Conservation (phyloP, 306 rosid genomes). For the Argentina anserina region DNA sequence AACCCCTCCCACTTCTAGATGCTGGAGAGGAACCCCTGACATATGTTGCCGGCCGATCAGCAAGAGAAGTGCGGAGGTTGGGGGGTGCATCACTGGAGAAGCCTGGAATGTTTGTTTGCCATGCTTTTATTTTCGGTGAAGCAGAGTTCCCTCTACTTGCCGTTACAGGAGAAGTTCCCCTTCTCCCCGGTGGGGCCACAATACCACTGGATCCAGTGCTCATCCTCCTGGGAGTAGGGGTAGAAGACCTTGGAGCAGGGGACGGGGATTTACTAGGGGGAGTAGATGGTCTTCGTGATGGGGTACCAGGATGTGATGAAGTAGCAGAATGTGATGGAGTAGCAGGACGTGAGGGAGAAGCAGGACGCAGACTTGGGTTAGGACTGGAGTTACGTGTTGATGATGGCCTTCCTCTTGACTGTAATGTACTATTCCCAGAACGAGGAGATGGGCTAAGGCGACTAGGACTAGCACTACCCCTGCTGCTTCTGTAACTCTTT, state of each 20-base stretch:
- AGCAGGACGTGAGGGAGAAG: constrained; percentile 61
- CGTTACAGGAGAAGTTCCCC: constrained; percentile 73
- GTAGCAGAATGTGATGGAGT: constrained; percentile 51
- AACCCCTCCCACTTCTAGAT: constrained; percentile 57
- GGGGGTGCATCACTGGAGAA: constrained; percentile 84
- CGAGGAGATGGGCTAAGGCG: constrained; percentile 80
- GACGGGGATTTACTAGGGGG: constrained; percentile 70
- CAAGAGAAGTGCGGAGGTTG: constrained; percentile 78
- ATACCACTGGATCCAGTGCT: constrained; percentile 58
- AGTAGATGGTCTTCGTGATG: constrained; percentile 62
- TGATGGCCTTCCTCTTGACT: constrained; percentile 63
- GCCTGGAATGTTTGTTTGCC: constrained; percentile 86
- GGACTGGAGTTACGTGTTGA: constrained; percentile 69
- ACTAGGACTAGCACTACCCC: constrained; percentile 89
- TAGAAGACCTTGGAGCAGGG: constrained; percentile 58
- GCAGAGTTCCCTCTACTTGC: constrained; percentile 69
- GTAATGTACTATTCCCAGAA: constrained; percentile 52
- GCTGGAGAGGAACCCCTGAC: constrained; percentile 92
- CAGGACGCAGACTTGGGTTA: constrained; percentile 45
- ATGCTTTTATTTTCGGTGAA: constrained; percentile 80
- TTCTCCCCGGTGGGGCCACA: constrained; percentile 43
- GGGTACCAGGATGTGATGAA: constrained; percentile 54
- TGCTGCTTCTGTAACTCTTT: constrained; percentile 69
- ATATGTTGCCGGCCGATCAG: constrained; percentile 77
- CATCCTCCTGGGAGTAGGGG: constrained; percentile 60